A percentile compares a stretch with the other conserved stretches of the same genome.
phyloP scores from a whole-genome alignment of 2,329 filamentous ascomycete species.

The Monosporascus cannonballus region DNA sequence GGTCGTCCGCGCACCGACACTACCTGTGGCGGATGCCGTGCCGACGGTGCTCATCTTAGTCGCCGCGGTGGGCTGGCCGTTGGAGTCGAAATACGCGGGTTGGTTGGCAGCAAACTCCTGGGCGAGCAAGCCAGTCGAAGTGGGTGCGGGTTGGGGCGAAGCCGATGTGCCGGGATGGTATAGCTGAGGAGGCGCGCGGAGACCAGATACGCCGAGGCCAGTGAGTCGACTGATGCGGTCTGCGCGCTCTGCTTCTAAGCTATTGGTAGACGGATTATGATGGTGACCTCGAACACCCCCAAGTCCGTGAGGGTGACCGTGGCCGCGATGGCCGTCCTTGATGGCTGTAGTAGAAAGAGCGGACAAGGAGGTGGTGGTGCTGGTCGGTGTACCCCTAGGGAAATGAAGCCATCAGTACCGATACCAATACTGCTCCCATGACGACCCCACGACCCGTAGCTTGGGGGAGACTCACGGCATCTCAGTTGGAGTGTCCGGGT shows the following conservation, averaged over 20 bases:
- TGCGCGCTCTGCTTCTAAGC: slow-evolving; percentile 83
- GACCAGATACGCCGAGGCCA: slow-evolving; percentile 81
- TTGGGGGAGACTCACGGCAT: slow-evolving; percentile 62
- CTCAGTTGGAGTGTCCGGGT: slow-evolving; percentile 81
- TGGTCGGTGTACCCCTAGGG: slow-evolving; percentile 81
- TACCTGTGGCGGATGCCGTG: slow-evolving; percentile 81
- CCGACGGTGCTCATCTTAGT: slow-evolving; percentile 88
- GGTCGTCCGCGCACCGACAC: slow-evolving; percentile 54
- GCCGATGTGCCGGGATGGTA: slow-evolving; percentile 29
- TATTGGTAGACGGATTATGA: slow-evolving; percentile 58
- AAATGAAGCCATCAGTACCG: slow-evolving; percentile 13
- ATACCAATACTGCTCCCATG: slow-evolving; percentile 4
- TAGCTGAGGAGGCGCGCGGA: slow-evolving; percentile 44
- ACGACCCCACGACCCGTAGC: slow-evolving; percentile 6
- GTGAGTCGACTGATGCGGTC: slow-evolving; percentile 93
- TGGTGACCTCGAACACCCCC: slow-evolving; percentile 49
- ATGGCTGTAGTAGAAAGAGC: slow-evolving; percentile 90
- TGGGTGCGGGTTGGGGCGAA: slow-evolving; percentile 45
- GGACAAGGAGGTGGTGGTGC: slow-evolving; percentile 84
- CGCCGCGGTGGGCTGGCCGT: slow-evolving; percentile 58
- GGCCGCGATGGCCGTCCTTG: slow-evolving; percentile 90
- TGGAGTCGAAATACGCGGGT: slow-evolving; percentile 75
- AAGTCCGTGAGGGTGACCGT: slow-evolving; percentile 51
- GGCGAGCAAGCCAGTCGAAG: slow-evolving; percentile 39
- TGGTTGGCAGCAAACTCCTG: slow-evolving; percentile 37